A percentile compares a stretch with the other conserved stretches of the same genome.
phyloP scores from a whole-genome alignment of 768 basidiomycete genomes.

The Panaeolus papilionaceus region DNA sequence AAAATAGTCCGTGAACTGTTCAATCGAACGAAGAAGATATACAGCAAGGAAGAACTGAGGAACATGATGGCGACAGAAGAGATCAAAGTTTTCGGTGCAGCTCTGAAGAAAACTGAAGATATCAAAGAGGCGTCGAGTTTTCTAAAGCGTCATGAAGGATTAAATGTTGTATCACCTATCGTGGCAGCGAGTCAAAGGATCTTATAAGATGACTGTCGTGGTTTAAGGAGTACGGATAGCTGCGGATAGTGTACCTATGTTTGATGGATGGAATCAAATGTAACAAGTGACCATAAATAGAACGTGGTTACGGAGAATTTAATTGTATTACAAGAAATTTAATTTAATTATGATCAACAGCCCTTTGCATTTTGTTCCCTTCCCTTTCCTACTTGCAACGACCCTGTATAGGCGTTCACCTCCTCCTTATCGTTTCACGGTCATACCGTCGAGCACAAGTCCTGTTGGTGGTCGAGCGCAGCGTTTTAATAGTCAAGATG shows the following conservation, averaged over 20 bases:
- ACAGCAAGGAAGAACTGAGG: conserved; percentile 40
- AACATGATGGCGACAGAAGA: conserved; percentile 44
- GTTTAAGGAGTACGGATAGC: no score
- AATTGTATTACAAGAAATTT: background rate
- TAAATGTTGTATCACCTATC: background rate
- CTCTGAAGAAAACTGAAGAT: conserved; percentile 34
- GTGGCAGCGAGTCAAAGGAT: conserved; percentile 2
- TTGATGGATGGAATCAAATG: conserved; percentile 4
- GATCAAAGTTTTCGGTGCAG: conserved; percentile 52
- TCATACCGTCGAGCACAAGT: background rate
- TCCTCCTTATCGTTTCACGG: background rate
- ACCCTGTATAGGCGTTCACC: background rate
- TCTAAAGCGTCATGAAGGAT: conserved; percentile 18
- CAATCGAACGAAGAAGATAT: conserved; percentile 39
- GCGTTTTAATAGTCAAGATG: conserved; percentile 23
- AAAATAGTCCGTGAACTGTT: conserved; percentile 41
- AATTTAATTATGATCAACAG: conserved; percentile 11
- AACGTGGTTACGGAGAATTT: conserved; percentile 18
- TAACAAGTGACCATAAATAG: background rate
- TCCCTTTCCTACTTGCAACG: background rate
- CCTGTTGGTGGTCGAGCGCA: conserved; percentile 12
- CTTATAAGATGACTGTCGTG: no score
- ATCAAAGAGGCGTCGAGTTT: conserved; percentile 22
- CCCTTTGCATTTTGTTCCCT: conserved; percentile 14
- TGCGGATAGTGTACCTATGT: no score